Percentiles rank a stretch among this genome's conserved stretches.
phyloP scores from a whole-genome alignment of 164 flowering plant genomes.

The Buxus sempervirens region DNA sequence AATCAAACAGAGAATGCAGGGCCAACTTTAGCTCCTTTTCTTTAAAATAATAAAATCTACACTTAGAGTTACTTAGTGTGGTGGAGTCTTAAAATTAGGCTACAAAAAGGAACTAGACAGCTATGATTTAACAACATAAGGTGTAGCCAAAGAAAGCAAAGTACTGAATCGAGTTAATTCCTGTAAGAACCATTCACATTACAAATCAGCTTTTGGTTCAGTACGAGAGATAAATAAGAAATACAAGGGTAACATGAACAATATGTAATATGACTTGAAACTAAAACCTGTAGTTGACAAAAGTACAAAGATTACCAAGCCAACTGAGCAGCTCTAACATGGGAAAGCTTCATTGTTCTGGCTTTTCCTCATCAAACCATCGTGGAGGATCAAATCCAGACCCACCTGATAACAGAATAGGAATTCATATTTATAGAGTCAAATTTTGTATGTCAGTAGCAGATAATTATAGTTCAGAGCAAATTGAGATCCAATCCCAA shows the following conservation, averaged over 20 bases:
- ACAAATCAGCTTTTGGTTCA: too few species aligned
- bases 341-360: slow-evolving; percentile 29
- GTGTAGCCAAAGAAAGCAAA: too few species aligned
- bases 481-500: background rate
- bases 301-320: background rate
- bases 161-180: background rate
- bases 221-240: too few species aligned
- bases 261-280: background rate
- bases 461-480: background rate
- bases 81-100: too few species aligned
- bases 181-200: background rate
- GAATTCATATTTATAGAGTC: background rate
- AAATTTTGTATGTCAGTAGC: background rate
- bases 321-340: background rate
- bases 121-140: too few species aligned
- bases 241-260: too few species aligned
- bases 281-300: background rate
- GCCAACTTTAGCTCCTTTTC: too few species aligned
- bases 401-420: slow-evolving; percentile 51
- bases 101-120: too few species aligned
- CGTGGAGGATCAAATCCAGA: slow-evolving; percentile 95
- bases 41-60: too few species aligned
- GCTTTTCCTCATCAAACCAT: slow-evolving; percentile 76
- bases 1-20: too few species aligned
- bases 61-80: too few species aligned